Evolutionary conservation across 1,284 basidiomycete genomes (phyloP).

Genomic region (Leccinum angustisporum): DNA sequence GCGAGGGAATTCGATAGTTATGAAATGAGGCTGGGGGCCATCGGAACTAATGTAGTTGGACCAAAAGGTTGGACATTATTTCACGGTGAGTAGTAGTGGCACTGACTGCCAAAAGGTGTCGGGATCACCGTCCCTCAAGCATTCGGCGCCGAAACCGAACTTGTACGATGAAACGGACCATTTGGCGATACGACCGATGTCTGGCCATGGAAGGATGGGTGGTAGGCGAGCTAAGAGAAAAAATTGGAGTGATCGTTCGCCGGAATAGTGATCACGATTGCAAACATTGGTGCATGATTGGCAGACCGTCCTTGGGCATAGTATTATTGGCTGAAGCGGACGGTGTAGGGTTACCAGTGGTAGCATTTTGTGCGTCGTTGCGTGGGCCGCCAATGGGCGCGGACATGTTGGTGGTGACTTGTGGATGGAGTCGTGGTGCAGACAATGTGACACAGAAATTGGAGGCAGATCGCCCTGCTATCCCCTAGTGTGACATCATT

Average conservation of each 20-base stretch:
- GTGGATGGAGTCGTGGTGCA: too few species aligned
- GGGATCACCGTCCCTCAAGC: slow-evolving; percentile 84
- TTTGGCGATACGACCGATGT: slow-evolving; percentile 81
- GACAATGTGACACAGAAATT: too few species aligned
- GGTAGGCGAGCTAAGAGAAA: slow-evolving; percentile 37
- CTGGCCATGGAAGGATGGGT: slow-evolving; percentile 65
- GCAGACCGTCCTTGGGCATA: slow-evolving; percentile 37
- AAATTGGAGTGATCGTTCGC: background rate
- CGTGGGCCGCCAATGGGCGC: background rate
- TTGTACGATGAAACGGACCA: slow-evolving; percentile 99
- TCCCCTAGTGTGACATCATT: background rate
- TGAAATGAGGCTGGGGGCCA: slow-evolving; percentile 95
- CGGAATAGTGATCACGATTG: background rate
- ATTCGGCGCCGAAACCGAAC: slow-evolving; percentile 94
- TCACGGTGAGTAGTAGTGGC: background rate
- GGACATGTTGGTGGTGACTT: slow-evolving; percentile 13
- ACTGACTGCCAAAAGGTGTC: slow-evolving; percentile 99
- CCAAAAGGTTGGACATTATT: background rate
- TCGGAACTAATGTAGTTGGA: slow-evolving; percentile 69
- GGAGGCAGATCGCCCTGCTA: background rate
- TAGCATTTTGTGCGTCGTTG: slow-evolving; percentile 19
- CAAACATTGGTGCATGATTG: slow-evolving; percentile 38
- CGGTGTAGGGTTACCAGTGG: slow-evolving; percentile 12
- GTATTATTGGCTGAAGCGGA: slow-evolving; percentile 10
- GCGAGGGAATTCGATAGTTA: slow-evolving; percentile 91